A percentile compares a stretch with the other conserved stretches of the same genome.
Conservation (phyloP, 2,329 filamentous ascomycete species). For the Neonectria neomacrospora region DNA sequence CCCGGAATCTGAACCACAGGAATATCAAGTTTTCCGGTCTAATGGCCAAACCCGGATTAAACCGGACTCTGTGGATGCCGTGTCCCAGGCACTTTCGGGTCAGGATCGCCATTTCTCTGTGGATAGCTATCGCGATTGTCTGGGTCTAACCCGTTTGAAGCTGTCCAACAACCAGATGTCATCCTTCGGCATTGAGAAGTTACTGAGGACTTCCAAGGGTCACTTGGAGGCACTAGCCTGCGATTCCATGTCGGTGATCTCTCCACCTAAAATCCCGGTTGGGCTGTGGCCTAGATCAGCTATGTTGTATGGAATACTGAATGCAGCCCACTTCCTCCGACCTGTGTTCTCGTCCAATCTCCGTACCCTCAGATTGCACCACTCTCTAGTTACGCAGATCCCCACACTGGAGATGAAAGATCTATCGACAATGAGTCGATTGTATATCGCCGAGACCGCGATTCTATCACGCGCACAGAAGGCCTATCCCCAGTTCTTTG, state of each 20-base stretch:
- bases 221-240: constrained; percentile 65
- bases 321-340: constrained; percentile 60
- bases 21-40: constrained; percentile 47
- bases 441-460: constrained; percentile 58
- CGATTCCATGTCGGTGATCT: constrained; percentile 53
- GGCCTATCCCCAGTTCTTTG: constrained; percentile 60
- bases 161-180: constrained; percentile 63
- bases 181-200: constrained; percentile 52
- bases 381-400: constrained; percentile 68
- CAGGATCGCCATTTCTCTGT: constrained; percentile 35
- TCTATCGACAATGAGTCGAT: constrained; percentile 49
- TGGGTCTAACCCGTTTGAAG: constrained; percentile 64
- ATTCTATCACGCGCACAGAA: constrained; percentile 57
- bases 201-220: constrained; percentile 57
- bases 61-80: constrained; percentile 45
- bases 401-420: constrained; percentile 56
- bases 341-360: constrained; percentile 66
- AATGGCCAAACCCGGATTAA: constrained; percentile 41
- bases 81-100: constrained; percentile 39
- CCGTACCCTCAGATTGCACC: constrained; percentile 64
- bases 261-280: constrained; percentile 18
- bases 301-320: constrained; percentile 57
- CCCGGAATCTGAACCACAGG: constrained; percentile 33
- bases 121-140: constrained; percentile 35
- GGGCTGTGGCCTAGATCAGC: constrained; percentile 45